These are phyloP conservation scores for Backusella macrospora DNA, from an alignment of 192 early-diverging fungal species.

Conservation along the genomic window DNA sequence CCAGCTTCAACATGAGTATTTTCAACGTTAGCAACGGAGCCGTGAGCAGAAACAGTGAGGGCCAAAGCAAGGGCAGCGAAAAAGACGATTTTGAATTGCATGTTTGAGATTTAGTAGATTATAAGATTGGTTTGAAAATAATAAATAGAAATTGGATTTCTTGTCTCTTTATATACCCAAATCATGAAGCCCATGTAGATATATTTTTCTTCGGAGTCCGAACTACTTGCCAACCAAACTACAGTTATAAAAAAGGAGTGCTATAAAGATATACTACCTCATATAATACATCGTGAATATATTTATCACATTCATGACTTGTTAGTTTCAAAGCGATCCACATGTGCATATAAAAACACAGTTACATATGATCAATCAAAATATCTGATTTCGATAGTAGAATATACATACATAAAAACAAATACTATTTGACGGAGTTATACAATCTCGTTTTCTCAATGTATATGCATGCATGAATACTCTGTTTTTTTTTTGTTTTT, in stretches of 20 bases:
- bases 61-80: no score
- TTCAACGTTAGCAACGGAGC: no score
- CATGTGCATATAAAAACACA: not conserved
- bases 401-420: not conserved
- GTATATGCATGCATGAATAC: not conserved
- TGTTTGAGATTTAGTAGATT: not conserved
- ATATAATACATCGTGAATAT: not conserved
- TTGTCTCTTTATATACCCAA: not conserved
- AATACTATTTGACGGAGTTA: not conserved
- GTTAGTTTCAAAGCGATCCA: not conserved
- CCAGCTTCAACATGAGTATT: no score
- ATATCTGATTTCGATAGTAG: not conserved
- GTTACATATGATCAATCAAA: slow-evolving; percentile 4
- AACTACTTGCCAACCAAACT: not conserved
- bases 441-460: not conserved
- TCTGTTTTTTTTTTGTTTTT: not conserved
- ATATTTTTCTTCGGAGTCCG: not conserved
- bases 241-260: not conserved
- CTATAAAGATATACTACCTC: not conserved
- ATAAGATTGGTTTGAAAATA: not conserved
- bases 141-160: not conserved
- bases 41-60: no score
- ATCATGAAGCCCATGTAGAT: not conserved
- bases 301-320: not conserved
- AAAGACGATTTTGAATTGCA: no score